Evolutionary conservation across 805 yeast genomes (phyloP), one percentile per base, ranked within the genome.

Genomic region (Metschnikowia arizonensis): DNA sequence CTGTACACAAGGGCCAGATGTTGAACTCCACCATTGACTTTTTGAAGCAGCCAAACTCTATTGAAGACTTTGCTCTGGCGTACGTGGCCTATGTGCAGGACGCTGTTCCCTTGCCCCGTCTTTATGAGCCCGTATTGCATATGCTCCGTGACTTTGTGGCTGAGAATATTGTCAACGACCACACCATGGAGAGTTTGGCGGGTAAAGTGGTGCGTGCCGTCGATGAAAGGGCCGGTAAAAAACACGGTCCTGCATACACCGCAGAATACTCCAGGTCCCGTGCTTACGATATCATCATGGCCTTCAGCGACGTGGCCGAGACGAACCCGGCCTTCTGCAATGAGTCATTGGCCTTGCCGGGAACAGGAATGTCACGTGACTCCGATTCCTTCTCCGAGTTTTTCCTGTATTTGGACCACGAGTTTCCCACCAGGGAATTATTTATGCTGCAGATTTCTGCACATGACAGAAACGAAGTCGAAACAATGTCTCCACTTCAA

Each of bases 311-410:
- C 21, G 21, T 49, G 4, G 55, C 53, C 2, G 55, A 54, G 25
- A 69, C 64, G 24, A 79, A 82, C 53, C 88, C 88, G 5, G 58
- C 69, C 1, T 68, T 62, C 19, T 79, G 79, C 78, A 72, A 78
- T 37, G 68, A 66, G 29, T 63, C 72, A 2, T 60, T 77, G 11
- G 64, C 68, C 12, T 59, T 76, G 12, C 82, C 86, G 1, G 55
- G 58, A 1, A 63, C 69, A 12, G 67, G 67, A 0, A 61, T 73
- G 1, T 74, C 80, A 4, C 48, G 56, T 3, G 72, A 69, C 51
- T 62, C 78, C 1, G 73, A 74, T 42, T 34, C 66, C 23, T 77
- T 74, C 45, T 68, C 75, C 39, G 63, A 62, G 7, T 78, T 68
- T 49, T 75, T 66, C 53, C 59, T 67, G 6, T 48, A 52, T 42